Evolutionary conservation across 257 asterid genomes (phyloP).

Genomic region (Plantago elongata): DNA sequence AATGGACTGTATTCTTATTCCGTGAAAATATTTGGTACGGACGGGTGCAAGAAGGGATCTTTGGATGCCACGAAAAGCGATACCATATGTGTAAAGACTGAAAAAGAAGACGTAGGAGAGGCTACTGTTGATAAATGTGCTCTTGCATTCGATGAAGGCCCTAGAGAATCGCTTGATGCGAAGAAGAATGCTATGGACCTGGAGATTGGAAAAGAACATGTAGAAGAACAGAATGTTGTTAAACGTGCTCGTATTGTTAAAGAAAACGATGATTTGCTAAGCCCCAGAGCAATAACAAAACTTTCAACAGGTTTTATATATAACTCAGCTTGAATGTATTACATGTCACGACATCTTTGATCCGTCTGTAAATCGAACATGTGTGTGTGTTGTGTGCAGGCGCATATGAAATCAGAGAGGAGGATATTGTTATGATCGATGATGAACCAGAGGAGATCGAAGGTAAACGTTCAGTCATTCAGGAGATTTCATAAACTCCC

Average conservation of each 20-base stretch:
- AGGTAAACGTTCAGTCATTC: no score
- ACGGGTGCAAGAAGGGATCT: conserved; percentile 35
- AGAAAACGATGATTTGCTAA: not conserved
- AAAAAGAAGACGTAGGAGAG: conserved; percentile 20
- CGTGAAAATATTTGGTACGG: conserved; percentile 29
- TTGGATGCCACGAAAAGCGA: not conserved
- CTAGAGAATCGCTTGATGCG: conserved; percentile 6
- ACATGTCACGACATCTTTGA: not conserved
- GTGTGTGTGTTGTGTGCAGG: conserved; percentile 9
- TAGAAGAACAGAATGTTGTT: conserved; percentile 2
- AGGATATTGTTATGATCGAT: not conserved
- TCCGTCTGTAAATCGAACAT: not conserved
- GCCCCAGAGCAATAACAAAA: not conserved
- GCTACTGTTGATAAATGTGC: not conserved
- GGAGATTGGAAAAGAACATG: conserved; percentile 17
- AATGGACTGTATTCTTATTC: conserved; percentile 17
- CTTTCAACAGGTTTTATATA: conserved; percentile 12
- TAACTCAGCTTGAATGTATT: not conserved
- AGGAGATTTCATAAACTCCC: no score
- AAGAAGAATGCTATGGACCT: not conserved
- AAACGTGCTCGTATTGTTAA: not conserved
- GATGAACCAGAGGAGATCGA: not conserved
- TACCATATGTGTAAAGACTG: conserved; percentile 7
- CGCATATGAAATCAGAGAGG: not conserved
- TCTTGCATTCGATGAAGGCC: conserved; percentile 29